Conservation (phyloP, 2,329 filamentous ascomycete genomes). For the Pyricularia pennisetigena region DNA sequence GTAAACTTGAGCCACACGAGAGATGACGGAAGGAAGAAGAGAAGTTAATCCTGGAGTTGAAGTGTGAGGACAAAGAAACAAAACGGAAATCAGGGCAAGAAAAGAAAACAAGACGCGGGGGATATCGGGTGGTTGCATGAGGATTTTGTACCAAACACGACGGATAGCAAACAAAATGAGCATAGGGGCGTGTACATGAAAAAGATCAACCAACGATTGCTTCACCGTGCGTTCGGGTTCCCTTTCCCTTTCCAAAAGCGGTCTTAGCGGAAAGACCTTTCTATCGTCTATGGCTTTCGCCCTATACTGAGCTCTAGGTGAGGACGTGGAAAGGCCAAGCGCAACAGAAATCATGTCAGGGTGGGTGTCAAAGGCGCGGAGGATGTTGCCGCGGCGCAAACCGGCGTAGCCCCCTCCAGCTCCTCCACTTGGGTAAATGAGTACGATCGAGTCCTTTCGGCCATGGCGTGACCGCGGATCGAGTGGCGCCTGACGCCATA, state of each 20-base stretch:
- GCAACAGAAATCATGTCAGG: neutral
- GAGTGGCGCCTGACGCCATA: neutral
- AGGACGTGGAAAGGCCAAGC: neutral
- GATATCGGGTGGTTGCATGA: slow-evolving; percentile 1
- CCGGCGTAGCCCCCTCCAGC: neutral
- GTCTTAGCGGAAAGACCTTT: neutral
- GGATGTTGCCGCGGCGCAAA: neutral
- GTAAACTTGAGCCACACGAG: neutral
- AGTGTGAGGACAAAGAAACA: neutral
- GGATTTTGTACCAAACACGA: neutral
- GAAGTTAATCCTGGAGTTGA: neutral
- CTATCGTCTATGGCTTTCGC: neutral
- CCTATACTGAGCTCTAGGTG: neutral
- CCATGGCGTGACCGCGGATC: neutral
- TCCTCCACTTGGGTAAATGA: neutral
- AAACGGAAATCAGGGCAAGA: neutral
- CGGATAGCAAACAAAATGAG: neutral
- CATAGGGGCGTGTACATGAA: neutral
- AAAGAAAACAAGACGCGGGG: neutral
- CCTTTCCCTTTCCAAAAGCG: neutral
- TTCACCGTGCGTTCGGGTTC: neutral
- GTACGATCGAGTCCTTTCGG: neutral
- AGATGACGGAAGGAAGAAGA: neutral
- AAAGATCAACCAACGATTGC: neutral
- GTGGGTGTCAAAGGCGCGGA: neutral